phyloP scores from a whole-genome alignment of 306 rosid genomes.

The Inga laurina region DNA sequence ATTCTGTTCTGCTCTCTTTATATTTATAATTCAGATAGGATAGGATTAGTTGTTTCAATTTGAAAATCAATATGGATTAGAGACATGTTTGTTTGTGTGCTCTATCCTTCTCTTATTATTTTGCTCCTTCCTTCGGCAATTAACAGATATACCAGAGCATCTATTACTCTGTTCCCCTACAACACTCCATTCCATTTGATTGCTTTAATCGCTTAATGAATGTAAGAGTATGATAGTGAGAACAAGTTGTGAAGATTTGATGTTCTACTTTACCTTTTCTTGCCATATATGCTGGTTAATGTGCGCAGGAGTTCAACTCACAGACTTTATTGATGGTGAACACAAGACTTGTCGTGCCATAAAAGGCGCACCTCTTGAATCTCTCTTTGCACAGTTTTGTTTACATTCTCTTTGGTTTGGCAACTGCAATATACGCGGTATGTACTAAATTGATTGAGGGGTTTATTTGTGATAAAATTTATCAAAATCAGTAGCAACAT shows the following conservation, averaged over 20 bases:
- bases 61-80: too few relatives aligned
- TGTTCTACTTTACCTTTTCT: constrained; percentile 20
- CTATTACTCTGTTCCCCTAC: too few relatives aligned
- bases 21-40: too few relatives aligned
- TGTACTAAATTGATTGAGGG: constrained; percentile 22
- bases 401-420: constrained; percentile 94
- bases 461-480: constrained; percentile 33
- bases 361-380: constrained; percentile 84
- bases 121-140: too few relatives aligned
- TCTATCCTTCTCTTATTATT: too few relatives aligned
- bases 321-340: constrained; percentile 49
- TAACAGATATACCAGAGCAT: too few relatives aligned
- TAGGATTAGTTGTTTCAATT: too few relatives aligned
- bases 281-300: constrained; percentile 25
- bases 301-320: constrained; percentile 52
- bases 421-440: constrained; percentile 89
- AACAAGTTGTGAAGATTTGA: constrained; percentile 10
- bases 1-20: too few relatives aligned
- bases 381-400: constrained; percentile 90
- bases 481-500: not conserved
- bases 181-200: not conserved
- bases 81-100: too few relatives aligned
- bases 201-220: not conserved
- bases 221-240: not conserved
- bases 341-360: constrained; percentile 66